Evolutionary conservation across 129 eudicot species (phyloP).

Genomic region (Flaveria linearis): DNA sequence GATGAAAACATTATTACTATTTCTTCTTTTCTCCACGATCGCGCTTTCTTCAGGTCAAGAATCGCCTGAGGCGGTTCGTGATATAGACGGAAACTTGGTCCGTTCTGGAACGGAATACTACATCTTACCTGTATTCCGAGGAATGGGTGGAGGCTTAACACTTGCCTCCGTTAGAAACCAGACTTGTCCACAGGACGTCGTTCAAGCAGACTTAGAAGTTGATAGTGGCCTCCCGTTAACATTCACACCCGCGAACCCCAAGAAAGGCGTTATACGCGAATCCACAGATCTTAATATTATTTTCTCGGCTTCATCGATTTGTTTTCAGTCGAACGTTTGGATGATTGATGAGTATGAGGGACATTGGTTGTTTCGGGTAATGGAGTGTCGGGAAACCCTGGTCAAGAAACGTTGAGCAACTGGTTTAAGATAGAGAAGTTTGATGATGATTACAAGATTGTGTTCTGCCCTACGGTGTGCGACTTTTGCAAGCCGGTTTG

Average conservation of each 20-base stretch:
- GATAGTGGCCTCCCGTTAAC: too few species aligned
- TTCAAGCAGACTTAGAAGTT: too few species aligned
- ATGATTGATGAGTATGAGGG: neutral
- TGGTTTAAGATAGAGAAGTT: conserved; percentile 29
- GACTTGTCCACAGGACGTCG: too few species aligned
- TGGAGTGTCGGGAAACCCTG: conserved; percentile 18
- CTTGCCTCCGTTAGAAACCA: too few species aligned
- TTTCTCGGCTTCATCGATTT: neutral
- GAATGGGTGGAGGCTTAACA: too few species aligned
- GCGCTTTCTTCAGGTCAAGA: neutral
- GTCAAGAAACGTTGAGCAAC: conserved; percentile 5
- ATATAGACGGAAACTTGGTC: neutral
- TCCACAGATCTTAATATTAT: conserved; percentile 12
- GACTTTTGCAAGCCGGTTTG: conserved; percentile 19
- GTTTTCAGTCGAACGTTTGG: conserved; percentile 11
- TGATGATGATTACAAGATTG: conserved; percentile 18
- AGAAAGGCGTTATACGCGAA: conserved; percentile 1
- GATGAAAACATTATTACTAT: neutral
- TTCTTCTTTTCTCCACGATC: conserved; percentile 2
- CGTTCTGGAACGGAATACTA: too few species aligned
- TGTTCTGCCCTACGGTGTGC: conserved; percentile 25
- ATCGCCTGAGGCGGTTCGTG: neutral
- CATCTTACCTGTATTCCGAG: too few species aligned
- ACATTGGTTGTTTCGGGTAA: neutral
- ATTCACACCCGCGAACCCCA: neutral